phyloP scores from a whole-genome alignment of 1,284 basidiomycete species.

The Ceraceosorus guamensis region DNA sequence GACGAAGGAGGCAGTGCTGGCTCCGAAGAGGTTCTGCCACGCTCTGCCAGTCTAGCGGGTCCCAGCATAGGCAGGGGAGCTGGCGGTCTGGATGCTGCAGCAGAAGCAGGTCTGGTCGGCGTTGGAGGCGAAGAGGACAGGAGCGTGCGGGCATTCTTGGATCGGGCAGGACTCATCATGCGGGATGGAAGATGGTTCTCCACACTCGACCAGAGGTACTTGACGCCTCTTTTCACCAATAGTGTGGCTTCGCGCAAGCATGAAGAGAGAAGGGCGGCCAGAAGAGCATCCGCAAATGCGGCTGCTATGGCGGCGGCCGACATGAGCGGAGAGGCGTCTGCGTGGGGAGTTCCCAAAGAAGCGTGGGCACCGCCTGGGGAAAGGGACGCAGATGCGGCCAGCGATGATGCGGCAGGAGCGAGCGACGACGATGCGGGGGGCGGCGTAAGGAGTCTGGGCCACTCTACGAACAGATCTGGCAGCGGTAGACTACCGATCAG shows the following conservation, averaged over 20 bases:
- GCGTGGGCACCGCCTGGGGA: background rate
- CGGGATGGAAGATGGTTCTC: slow-evolving; percentile 85
- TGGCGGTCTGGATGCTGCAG: background rate
- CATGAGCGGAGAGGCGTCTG: background rate
- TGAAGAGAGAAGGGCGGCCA: slow-evolving; percentile 31
- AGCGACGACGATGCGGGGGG: background rate
- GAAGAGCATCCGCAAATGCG: background rate
- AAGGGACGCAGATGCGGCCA: background rate
- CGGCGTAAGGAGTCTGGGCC: background rate
- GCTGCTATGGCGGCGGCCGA: background rate
- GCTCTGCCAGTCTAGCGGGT: background rate
- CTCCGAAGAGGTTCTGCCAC: slow-evolving; percentile 8
- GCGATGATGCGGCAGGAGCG: background rate
- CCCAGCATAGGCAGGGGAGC: background rate
- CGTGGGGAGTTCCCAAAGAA: background rate
- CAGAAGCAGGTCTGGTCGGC: background rate
- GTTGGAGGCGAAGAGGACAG: slow-evolving; percentile 6
- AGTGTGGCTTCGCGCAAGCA: slow-evolving; percentile 50
- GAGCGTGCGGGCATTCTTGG: slow-evolving; percentile 16
- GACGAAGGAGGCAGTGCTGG: background rate
- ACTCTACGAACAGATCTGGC: background rate
- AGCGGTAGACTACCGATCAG: background rate
- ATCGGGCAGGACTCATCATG: slow-evolving; percentile 45
- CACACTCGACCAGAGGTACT: slow-evolving; percentile 83
- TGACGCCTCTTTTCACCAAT: slow-evolving; percentile 89